Evolutionary conservation across 2,329 filamentous ascomycete genomes (phyloP), one percentile per base, ranked within the genome.

Genomic region (Penicillium sp.): DNA sequence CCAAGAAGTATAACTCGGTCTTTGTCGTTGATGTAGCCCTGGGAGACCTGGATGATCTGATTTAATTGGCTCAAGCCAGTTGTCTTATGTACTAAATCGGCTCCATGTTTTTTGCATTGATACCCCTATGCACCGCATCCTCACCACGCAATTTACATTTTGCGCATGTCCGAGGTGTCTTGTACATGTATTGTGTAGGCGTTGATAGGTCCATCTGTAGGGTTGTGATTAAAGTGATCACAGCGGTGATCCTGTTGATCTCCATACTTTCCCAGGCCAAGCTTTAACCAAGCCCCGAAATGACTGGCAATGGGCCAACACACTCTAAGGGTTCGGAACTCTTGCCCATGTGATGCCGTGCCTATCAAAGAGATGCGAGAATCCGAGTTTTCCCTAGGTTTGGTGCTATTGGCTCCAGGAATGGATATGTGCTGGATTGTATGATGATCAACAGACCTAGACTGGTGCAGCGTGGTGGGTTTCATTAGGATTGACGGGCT

Each of bases 381-480:
- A n/a, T n/a, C 12, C 19, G 16, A 30, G 26, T 12, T 38, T 10
- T 8, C 28, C 33, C 12, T 14, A 19, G 5, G 4, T 19, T 11
- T 22, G 36, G 12, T 44, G n/a, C n/a, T 25, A 62, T 62, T 58
- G 58, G 60, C 31, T 16, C 17, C 25, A 30, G 12, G 14, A 16
- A 26, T 28, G n/a, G 22, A 30, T 28, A 36, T n/a, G 42, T 44
- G 28, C 36, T 26, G 50, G 38, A 38, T 16, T 51, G 40, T 54
- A 59, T 55, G 51, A 25, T 43, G 61, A 63, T 65, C 61, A 63
- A 57, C 60, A 47, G 53, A 57, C 37, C 60, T 55, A 60, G 60
- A 62, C 37, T 45, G 37, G 35, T 25, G 12, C 7, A 42, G 19
- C 17, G 30, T 38, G 49, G 40, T 35, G 41, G 38, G 38, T 64